Evolutionary conservation across 371 early-diverging fungal genomes (phyloP).

Genomic region (Rhizopus arrhizus): DNA sequence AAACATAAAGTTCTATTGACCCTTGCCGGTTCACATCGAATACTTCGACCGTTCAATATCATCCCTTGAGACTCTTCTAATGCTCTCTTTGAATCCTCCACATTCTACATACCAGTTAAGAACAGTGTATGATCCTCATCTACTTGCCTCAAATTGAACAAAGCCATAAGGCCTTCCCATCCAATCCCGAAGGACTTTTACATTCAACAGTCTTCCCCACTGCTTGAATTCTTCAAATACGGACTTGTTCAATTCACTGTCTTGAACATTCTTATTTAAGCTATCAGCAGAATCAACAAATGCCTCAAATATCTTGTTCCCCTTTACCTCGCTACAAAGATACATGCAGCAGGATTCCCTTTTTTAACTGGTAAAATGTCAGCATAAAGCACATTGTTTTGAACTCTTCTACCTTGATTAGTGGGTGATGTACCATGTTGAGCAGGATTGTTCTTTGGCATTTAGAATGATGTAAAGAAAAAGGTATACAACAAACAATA

Average conservation of each 20-base stretch:
- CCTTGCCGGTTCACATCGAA: constrained; percentile 83
- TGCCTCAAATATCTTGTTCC: too few relatives aligned
- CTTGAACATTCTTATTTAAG: constrained; percentile 16
- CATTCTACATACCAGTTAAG: neutral
- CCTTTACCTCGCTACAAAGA: constrained; percentile 61
- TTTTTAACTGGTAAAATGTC: constrained; percentile 15
- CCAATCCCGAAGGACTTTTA: constrained; percentile 83
- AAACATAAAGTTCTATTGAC: constrained; percentile 83
- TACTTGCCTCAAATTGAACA: constrained; percentile 75
- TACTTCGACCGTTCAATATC: constrained; percentile 67
- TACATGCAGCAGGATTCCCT: constrained; percentile 53
- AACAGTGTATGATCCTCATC: constrained; percentile 1
- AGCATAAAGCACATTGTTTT: neutral
- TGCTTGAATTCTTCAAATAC: constrained; percentile 66
- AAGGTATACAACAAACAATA: neutral
- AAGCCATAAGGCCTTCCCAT: constrained; percentile 83
- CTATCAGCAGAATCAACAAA: constrained; percentile 4
- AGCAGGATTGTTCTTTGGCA: too few relatives aligned
- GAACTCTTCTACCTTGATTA: neutral
- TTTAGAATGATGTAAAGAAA: neutral
- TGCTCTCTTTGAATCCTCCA: constrained; percentile 65
- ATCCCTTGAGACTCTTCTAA: constrained; percentile 72
- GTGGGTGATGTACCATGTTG: neutral
- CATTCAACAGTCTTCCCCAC: constrained; percentile 73
- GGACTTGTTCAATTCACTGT: constrained; percentile 56